These are phyloP conservation scores for Spathaspora sp. DNA, from an alignment of 805 yeast genomes.

Conservation along the genomic window DNA sequence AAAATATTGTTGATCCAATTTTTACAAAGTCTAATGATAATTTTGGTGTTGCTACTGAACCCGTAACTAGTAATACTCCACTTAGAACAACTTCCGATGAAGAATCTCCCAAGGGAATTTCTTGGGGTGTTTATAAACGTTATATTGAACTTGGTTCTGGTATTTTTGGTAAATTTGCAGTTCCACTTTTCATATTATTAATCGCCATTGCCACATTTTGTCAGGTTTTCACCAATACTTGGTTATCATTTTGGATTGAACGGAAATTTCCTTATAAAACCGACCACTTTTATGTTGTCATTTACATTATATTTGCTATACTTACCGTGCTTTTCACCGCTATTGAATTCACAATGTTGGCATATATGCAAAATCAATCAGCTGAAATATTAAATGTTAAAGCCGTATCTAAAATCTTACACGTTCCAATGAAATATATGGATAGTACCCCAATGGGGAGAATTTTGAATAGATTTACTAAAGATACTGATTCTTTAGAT, in stretches of 20 bases:
- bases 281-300: conserved; percentile 31
- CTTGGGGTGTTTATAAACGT: conserved; percentile 35
- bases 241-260: conserved; percentile 44
- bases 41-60: not conserved
- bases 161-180: conserved; percentile 28
- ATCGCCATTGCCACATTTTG: conserved; percentile 35
- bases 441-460: conserved; percentile 44
- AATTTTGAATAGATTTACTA: conserved; percentile 41
- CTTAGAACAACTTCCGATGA: conserved; percentile 29
- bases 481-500: conserved; percentile 44
- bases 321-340: conserved; percentile 38
- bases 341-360: conserved; percentile 37
- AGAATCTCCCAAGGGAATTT: conserved; percentile 36
- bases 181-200: conserved; percentile 29
- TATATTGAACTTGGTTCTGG: conserved; percentile 38
- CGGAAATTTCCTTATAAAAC: conserved; percentile 21
- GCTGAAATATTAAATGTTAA: conserved; percentile 33
- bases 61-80: too few relatives aligned
- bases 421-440: conserved; percentile 41
- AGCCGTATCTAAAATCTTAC: conserved; percentile 36
- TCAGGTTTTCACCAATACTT: conserved; percentile 41
- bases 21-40: conserved; percentile 1
- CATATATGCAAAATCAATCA: conserved; percentile 37
- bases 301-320: conserved; percentile 33
- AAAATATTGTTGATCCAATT: not conserved